phyloP scores from a whole-genome alignment of 441 rosid genomes.

The Adansonia rubrostipa region DNA sequence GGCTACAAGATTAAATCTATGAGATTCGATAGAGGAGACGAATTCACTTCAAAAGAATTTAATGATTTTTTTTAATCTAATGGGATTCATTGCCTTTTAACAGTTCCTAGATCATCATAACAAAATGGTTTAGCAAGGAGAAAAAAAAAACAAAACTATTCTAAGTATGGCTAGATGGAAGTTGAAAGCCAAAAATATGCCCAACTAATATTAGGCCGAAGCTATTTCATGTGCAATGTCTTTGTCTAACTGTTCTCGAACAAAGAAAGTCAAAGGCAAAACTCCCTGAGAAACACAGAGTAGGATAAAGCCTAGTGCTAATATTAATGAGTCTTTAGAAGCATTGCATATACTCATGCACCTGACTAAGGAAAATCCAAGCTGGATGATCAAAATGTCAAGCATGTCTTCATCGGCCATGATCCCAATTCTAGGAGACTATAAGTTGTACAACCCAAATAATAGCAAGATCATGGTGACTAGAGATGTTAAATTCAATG shows the following conservation, averaged over 20 bases:
- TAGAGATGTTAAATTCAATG: neutral
- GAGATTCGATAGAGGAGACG: no score
- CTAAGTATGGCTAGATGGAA: neutral
- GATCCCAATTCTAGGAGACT: neutral
- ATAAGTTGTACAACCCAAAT: neutral
- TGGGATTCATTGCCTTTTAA: neutral
- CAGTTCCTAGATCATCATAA: neutral
- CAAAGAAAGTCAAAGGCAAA: neutral
- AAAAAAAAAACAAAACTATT: neutral
- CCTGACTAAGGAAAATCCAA: neutral
- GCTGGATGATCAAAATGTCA: neutral
- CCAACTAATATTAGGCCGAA: conserved; percentile 18
- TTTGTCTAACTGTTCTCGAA: neutral
- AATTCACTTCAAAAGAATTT: neutral
- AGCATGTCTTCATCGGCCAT: neutral
- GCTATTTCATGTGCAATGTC: neutral
- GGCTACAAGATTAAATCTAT: neutral
- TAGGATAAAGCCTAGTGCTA: neutral
- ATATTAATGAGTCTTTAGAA: neutral
- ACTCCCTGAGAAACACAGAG: neutral
- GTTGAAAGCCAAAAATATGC: conserved; percentile 13
- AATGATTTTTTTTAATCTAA: no score
- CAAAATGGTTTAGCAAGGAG: neutral
- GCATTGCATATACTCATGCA: neutral
- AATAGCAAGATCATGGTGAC: neutral